Conservation (phyloP, 768 basidiomycete species). For the Psilocybe cubensis region DNA sequence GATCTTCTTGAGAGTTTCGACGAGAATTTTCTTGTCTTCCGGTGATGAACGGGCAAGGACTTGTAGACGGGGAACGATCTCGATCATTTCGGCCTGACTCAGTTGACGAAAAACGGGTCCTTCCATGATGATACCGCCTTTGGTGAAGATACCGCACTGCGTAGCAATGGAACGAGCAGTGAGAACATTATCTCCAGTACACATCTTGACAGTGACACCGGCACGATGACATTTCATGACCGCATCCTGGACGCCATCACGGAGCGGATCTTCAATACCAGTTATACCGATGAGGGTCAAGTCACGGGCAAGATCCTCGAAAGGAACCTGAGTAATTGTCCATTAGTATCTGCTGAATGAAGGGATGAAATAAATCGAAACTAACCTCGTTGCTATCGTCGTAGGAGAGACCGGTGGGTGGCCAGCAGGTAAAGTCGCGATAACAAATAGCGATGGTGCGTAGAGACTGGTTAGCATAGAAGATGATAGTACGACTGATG, state of each 20-base stretch:
- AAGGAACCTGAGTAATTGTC: conserved; percentile 55
- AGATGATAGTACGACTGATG: conserved; percentile 91
- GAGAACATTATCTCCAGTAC: conserved; percentile 96
- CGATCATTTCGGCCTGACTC: conserved; percentile 66
- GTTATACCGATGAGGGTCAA: conserved; percentile 88
- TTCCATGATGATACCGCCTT: conserved; percentile 97
- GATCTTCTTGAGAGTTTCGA: conserved; percentile 82
- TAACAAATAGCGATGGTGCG: conserved; percentile 96
- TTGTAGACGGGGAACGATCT: conserved; percentile 90
- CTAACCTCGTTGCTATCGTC: conserved; percentile 58
- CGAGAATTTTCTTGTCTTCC: conserved; percentile 94
- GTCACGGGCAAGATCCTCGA: conserved; percentile 67
- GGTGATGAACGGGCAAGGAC: conserved; percentile 97
- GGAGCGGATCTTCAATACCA: conserved; percentile 96
- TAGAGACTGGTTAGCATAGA: conserved; percentile 96
- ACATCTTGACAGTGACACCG: conserved; percentile 96
- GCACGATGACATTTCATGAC: conserved; percentile 87
- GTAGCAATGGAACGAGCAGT: conserved; percentile 95
- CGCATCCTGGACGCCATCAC: conserved; percentile 86
- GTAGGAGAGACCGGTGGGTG: conserved; percentile 53
- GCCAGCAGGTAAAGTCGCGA: conserved; percentile 86
- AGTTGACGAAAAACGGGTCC: conserved; percentile 92
- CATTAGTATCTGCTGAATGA: conserved; percentile 6
- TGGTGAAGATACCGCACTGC: conserved; percentile 94
- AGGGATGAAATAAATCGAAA: background rate